Base-by-base conservation (phyloP, 768 basidiomycete species). In the Tephrocybe sp. region DNA sequence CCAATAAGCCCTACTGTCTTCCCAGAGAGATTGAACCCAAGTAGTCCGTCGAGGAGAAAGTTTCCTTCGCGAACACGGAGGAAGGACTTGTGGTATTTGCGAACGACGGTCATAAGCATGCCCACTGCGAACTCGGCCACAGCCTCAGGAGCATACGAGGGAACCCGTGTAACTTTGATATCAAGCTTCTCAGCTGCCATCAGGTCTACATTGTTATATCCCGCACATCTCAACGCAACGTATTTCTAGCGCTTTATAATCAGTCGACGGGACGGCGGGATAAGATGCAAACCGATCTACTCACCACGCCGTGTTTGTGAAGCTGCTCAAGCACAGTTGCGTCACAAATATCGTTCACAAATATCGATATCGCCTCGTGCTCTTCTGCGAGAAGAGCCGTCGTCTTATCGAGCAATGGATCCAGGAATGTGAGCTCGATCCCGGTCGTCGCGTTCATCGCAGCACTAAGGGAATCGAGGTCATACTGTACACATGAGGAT, bases 61-160 rank as follows among this genome's bases (percentile, higher is more conserved):
- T 76, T 76, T 2, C 73, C 73, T 53, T 76, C 74, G 6, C 74
- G 72, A 1, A 76, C 73, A n/a, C 74, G 71, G 42, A 68, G 67
- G 55, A 72, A 74, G 9, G 74, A 71, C 54, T 76, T 76, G 63
- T 76, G 74, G 54, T 73, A 76, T 56, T 76, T 76, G 51, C 74
- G 69, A 9, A 73, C 62, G 36, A 76, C 71, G 25, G 73, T 76
- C 61, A 76, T 57, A 46, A 76, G 67, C 72, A 74, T 76, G n/a
- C 74, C 74, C 17, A 76, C 70, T 14, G 73, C 64, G 58, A 76
- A 76, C 54, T 75, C 74, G 14, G 74, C 74, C 21, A 75, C 70
- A 9, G 74, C 71, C 58, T 73, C 72, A 2, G 74, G 73, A 18
- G 74, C 71, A 54, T 76, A 76, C 7, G 74, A 68, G 4, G 74